Percentiles rank a stretch among this genome's conserved stretches.
Evolutionary conservation across 305 asterid species (phyloP).

Genomic region (Salvia sclarea): DNA sequence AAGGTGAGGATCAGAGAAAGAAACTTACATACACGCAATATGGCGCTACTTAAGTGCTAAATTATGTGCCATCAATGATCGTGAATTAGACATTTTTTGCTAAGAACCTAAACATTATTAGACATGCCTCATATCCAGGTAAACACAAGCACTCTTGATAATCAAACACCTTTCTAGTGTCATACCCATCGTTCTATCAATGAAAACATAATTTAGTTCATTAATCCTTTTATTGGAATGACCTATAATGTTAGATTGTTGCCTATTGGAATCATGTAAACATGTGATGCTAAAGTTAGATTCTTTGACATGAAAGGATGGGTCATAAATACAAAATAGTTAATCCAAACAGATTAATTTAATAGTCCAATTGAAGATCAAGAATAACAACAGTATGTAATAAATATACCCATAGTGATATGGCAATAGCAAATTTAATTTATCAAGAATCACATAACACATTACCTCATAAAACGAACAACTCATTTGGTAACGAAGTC

Average conservation of each 20-base stretch:
- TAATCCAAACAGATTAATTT: neutral
- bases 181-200: neutral
- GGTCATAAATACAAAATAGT: neutral
- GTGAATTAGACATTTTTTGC: neutral
- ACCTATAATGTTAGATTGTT: neutral
- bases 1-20: conserved; percentile 20
- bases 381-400: neutral
- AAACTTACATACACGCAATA: neutral
- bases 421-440: neutral
- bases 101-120: neutral
- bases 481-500: neutral
- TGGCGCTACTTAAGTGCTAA: neutral
- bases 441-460: conserved; percentile 1
- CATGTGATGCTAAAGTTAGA: neutral
- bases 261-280: neutral
- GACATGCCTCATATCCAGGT: neutral
- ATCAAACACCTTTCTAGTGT: neutral
- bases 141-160: neutral
- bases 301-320: neutral
- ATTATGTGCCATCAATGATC: neutral
- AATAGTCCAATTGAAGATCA: neutral
- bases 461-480: neutral
- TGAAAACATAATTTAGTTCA: neutral
- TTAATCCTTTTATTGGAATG: neutral
- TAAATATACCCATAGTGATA: neutral